Base-by-base conservation (phyloP, 148 eudicot species). In the Vaccinium corymbosum region DNA sequence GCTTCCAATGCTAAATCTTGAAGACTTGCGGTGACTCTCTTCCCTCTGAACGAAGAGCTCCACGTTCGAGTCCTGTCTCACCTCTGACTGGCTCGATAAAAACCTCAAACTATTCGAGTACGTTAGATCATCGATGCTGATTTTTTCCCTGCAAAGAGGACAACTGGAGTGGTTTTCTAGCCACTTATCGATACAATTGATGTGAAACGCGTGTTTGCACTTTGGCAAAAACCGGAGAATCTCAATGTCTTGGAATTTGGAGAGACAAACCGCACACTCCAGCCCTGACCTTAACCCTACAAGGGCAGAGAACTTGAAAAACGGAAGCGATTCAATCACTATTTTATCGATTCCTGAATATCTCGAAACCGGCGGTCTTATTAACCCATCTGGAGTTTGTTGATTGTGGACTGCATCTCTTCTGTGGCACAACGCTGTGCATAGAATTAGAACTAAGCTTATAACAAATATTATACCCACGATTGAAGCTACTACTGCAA, bases 181-280 rank as follows among this genome's bases (percentile, higher is more conserved):
- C 98, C 98, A 95, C 52, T 83, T 80, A 76, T 95, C 98, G 17
- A 95, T 81, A 74, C 98, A 95, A 56, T 86, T 86, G 17, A 92
- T 84, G 38, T 95, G 97, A 84, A 95, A 95, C 10, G 93, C 95
- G 57, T 95, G 97, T 35, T 89, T 93, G 80, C 98, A 95, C 81
- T 92, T 94, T 5, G 98, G 98, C 6, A 95, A 76, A 29, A 95
- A 61, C 35, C 98, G 78, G 0, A 95, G 88, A 49, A 90, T 79
- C 76, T 95, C 95, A 7, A 82, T 15, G 19, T 93, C 97, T 71
- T 92, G 92, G 52, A 91, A 95, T 84, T 84, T 92, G 0, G 96
- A 89, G 25, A 95, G 81, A 35, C 98, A 95, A 8, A 95, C 93
- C 0, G 94, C 80, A 48, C 97, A 95, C 79, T 94, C 94, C 3